Conservation (phyloP, 768 basidiomycete genomes). For the Naganishia onofrii region DNA sequence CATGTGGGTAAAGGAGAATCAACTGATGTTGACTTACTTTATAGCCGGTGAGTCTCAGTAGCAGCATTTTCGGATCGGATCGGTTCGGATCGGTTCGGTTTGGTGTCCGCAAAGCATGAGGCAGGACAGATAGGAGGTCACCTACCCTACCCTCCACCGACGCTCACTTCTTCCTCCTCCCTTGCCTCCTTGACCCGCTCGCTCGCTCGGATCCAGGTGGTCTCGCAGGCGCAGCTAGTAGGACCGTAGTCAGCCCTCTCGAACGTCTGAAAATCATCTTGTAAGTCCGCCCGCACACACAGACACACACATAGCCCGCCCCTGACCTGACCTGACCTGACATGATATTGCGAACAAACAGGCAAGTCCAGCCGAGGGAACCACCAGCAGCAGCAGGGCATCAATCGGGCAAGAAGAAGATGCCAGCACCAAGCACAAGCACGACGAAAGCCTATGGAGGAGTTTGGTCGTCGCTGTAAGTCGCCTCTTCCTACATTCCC, state of each 20-base stretch:
- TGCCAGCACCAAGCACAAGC: too few species aligned
- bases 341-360: too few species aligned
- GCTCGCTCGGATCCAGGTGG: slow-evolving; percentile 46
- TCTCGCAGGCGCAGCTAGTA: slow-evolving; percentile 60
- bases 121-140: too few species aligned
- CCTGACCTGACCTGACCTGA: slow-evolving; percentile 1
- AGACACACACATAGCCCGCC: slow-evolving; percentile 22
- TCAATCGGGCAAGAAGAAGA: slow-evolving; percentile 28
- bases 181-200: background rate
- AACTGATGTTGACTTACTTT: slow-evolving; percentile 47
- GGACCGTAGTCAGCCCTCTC: slow-evolving; percentile 87
- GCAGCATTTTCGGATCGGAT: too few species aligned
- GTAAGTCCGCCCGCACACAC: slow-evolving; percentile 61
- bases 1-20: slow-evolving; percentile 33
- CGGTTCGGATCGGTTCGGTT: too few species aligned
- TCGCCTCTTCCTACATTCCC: background rate
- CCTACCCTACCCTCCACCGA: too few species aligned
- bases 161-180: too few species aligned
- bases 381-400: slow-evolving; percentile 30
- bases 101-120: too few species aligned
- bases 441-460: slow-evolving; percentile 39
- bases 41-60: slow-evolving; percentile 47
- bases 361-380: slow-evolving; percentile 78
- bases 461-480: slow-evolving; percentile 24
- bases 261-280: slow-evolving; percentile 95